These are phyloP conservation scores for Pythium guiyangense DNA, from an alignment of 352 stramenopile genomes.

Conservation along the genomic window DNA sequence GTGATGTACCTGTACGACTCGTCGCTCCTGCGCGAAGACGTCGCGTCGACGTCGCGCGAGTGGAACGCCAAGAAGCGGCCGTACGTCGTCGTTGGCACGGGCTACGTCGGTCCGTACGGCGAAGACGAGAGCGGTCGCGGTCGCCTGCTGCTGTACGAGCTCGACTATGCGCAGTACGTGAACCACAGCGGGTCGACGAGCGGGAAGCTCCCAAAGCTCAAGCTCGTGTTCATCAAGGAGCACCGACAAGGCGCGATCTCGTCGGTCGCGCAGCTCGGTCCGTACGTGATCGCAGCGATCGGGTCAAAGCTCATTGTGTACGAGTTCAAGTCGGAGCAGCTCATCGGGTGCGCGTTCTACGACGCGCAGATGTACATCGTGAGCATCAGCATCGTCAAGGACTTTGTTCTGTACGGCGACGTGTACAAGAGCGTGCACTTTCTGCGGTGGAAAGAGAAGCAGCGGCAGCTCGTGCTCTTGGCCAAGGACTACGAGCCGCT, in stretches of 20 bases:
- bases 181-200: slow-evolving; percentile 71
- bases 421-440: slow-evolving; percentile 89
- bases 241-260: slow-evolving; percentile 82
- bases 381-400: slow-evolving; percentile 74
- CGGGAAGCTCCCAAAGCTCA: slow-evolving; percentile 74
- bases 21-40: slow-evolving; percentile 69
- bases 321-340: slow-evolving; percentile 86
- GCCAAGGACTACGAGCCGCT: slow-evolving; percentile 87
- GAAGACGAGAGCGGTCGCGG: slow-evolving; percentile 86
- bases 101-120: slow-evolving; percentile 76
- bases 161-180: slow-evolving; percentile 87
- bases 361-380: slow-evolving; percentile 88
- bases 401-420: slow-evolving; percentile 86
- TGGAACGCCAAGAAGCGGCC: slow-evolving; percentile 80
- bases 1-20: slow-evolving; percentile 87
- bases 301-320: slow-evolving; percentile 89
- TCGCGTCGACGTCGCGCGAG: slow-evolving; percentile 55
- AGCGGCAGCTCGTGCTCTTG: slow-evolving; percentile 73
- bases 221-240: slow-evolving; percentile 83
- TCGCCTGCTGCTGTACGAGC: slow-evolving; percentile 79
- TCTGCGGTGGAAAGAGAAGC: slow-evolving; percentile 79
- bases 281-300: slow-evolving; percentile 80
- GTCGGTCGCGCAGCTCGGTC: slow-evolving; percentile 64
- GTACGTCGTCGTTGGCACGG: slow-evolving; percentile 79
- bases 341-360: slow-evolving; percentile 85